Conservation (phyloP, 1,284 basidiomycete species). For the Vanrija pseudolonga region DNA sequence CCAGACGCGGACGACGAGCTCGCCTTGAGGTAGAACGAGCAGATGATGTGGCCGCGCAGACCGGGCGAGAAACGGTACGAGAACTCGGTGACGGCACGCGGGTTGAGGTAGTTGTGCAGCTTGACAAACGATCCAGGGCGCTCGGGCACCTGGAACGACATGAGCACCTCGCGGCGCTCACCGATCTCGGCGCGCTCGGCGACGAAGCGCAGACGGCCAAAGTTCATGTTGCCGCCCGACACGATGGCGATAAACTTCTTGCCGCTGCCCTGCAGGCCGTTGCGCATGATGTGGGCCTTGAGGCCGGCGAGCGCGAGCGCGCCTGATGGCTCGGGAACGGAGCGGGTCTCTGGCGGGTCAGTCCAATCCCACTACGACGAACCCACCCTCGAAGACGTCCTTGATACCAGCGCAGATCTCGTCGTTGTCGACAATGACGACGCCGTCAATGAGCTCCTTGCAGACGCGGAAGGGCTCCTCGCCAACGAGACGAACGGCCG, state of each 20-base stretch:
- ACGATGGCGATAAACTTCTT: constrained; percentile 89
- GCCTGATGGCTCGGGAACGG: constrained; percentile 94
- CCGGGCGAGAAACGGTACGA: constrained; percentile 71
- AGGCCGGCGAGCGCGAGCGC: constrained; percentile 88
- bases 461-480: constrained; percentile 94
- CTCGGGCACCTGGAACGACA: constrained; percentile 92
- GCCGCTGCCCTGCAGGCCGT: constrained; percentile 73
- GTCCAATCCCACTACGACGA: neutral
- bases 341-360: constrained; percentile 70
- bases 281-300: constrained; percentile 79
- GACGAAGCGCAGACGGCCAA: constrained; percentile 91
- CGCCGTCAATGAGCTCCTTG: constrained; percentile 73
- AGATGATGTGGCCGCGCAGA: constrained; percentile 74
- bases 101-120: constrained; percentile 81
- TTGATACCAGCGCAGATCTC: constrained; percentile 99
- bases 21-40: constrained; percentile 77
- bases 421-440: constrained; percentile 87
- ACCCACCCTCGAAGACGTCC: constrained; percentile 91
- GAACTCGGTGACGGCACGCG: constrained; percentile 94
- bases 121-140: constrained; percentile 86
- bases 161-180: constrained; percentile 86
- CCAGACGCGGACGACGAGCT: constrained; percentile 37
- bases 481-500: constrained; percentile 94
- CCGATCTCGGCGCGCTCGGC: constrained; percentile 96
- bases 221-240: constrained; percentile 99